phyloP scores from a whole-genome alignment of 139 green algal species.

The Trebouxia sp. region DNA sequence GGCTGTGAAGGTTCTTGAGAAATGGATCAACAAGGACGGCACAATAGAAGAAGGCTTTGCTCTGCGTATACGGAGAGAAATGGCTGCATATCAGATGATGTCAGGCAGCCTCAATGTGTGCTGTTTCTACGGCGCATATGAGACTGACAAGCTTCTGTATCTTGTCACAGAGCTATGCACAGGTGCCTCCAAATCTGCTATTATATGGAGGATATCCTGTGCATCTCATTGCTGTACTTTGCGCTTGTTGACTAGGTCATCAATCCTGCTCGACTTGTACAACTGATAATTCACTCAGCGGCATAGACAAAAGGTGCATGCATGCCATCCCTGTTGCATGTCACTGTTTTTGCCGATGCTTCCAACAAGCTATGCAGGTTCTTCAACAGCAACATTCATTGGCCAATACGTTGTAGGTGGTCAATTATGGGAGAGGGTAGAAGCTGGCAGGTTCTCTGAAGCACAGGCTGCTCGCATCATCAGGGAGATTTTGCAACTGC shows the following conservation, averaged over 20 bases:
- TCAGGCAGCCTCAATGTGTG: conserved; percentile 44
- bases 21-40: conserved; percentile 16
- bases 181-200: neutral
- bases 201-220: no score
- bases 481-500: conserved; percentile 43
- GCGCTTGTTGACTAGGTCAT: no score
- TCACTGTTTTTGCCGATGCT: neutral
- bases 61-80: conserved; percentile 31
- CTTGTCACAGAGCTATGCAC: conserved; percentile 55
- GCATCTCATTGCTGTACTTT: no score
- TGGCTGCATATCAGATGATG: conserved; percentile 45
- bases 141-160: conserved; percentile 48
- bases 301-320: no score
- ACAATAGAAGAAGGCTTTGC: conserved; percentile 20
- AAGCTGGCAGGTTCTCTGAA: conserved; percentile 45
- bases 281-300: no score
- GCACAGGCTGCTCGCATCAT: conserved; percentile 44
- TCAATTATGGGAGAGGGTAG: conserved; percentile 40
- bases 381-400: neutral
- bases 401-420: conserved; percentile 33
- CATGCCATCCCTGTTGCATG: neutral
- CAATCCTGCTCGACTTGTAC: no score
- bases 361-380: neutral
- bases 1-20: conserved; percentile 20
- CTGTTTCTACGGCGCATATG: conserved; percentile 47